Base-by-base conservation (phyloP, 352 stramenopile species). In the Phytophthora crassamura region DNA sequence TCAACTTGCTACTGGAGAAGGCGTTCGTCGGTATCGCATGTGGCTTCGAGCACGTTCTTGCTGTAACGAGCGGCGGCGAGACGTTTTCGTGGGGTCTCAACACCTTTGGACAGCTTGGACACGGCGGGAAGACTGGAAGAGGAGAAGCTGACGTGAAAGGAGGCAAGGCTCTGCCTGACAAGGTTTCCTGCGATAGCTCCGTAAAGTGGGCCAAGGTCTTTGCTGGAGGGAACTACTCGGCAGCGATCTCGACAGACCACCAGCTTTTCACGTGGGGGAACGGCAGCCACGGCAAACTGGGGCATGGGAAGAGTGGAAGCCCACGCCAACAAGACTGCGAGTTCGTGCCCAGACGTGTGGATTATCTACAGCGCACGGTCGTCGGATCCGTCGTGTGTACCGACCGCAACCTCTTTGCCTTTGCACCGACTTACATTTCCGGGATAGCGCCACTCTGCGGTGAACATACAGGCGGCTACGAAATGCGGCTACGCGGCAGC, bases 71-170 rank as follows among this genome's bases (percentile, higher is more conserved):
- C 5, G 55, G 58, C 6, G 87, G 89, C 1, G 53, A 78, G 10
- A 40, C 94, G 0, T 91, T 78, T 48, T 72, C 84, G 5, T 97
- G 89, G 88, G 90, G 90, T 1, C 76, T 94, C 7, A 96, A 97
- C 54, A 74, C 67, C 0, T 89, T 84, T 55, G 90, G 90, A 0
- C 85, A 95, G 53, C 80, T 96, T 7, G 89, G 90, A 1, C 64
- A 91, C 4, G 86, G 85, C 0, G 54, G 43, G 2, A 65, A 48
- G 10, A 55, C 46, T 12, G 54, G 66, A 35, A 64, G 52, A 55
- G 61, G 56, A 16, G 53, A 72, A 49, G 7, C 30, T 16, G 48
- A 73, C 32, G 30, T 58, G 12, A 77, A 73, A 59, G 25, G 71
- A 4, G 76, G 68, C 2, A 68, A 50, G 35, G 53, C 69, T 7